Conservation (phyloP, 768 basidiomycete species). For the Mycena filopes region DNA sequence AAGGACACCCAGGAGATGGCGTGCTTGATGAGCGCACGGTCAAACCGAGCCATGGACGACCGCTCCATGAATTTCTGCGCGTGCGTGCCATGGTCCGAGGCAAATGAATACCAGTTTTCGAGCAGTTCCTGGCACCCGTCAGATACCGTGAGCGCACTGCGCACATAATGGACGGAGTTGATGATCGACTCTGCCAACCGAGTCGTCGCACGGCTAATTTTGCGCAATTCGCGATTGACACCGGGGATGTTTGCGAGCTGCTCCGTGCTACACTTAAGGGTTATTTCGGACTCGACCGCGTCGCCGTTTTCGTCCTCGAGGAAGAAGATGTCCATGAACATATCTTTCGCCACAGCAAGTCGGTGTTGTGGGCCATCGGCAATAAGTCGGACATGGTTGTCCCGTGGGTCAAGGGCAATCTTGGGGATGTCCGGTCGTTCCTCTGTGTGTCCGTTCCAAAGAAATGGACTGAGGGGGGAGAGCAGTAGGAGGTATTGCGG, state of each 20-base stretch:
- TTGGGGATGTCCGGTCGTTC: conserved; percentile 73
- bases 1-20: conserved; percentile 99
- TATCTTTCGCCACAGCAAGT: conserved; percentile 79
- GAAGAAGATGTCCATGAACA: conserved; percentile 74
- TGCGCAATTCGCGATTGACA: conserved; percentile 90
- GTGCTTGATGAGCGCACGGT: conserved; percentile 84
- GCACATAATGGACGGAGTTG: conserved; percentile 90
- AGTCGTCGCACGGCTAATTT: conserved; percentile 90
- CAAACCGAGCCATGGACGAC: conserved; percentile 75
- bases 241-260: conserved; percentile 90
- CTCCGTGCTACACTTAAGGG: conserved; percentile 69
- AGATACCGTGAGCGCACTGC: conserved; percentile 68
- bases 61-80: conserved; percentile 90
- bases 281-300: conserved; percentile 53
- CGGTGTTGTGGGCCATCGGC: conserved; percentile 89
- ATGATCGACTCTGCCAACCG: conserved; percentile 93
- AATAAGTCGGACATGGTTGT: conserved; percentile 90
- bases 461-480: conserved; percentile 85
- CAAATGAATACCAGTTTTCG: conserved; percentile 95
- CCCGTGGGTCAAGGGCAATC: conserved; percentile 85
- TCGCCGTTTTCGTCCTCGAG: conserved; percentile 74
- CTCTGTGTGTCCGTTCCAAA: conserved; percentile 93
- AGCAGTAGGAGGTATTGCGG: conserved; percentile 85
- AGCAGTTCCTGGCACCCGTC: conserved; percentile 83
- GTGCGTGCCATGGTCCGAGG: conserved; percentile 95